Evolutionary conservation across 495 filamentous ascomycete genomes (phyloP).

Genomic region (Neurospora tetrasperma): DNA sequence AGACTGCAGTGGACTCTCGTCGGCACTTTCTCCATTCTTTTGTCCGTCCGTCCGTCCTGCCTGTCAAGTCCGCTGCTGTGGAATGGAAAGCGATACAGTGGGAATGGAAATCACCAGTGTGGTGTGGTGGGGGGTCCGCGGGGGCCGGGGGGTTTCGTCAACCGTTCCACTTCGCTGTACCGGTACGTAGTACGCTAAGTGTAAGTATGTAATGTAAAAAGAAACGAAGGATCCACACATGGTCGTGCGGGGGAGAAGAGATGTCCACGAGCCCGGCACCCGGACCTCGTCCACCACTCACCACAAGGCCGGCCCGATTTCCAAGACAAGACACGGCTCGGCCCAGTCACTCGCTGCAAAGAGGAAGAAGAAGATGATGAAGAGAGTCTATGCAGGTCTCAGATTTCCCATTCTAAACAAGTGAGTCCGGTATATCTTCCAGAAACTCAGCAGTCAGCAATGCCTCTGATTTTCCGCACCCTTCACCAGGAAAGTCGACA

Average conservation of each 20-base stretch:
- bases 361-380: background rate
- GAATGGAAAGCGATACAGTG: background rate
- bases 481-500: too few species aligned
- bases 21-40: background rate
- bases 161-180: background rate
- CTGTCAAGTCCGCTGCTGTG: background rate
- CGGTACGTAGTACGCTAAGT: background rate
- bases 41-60: background rate
- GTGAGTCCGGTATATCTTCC: too few species aligned
- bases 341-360: background rate
- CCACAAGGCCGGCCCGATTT: background rate
- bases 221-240: background rate
- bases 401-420: too few species aligned
- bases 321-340: background rate
- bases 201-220: too few species aligned
- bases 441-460: too few species aligned
- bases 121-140: background rate
- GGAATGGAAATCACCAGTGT: background rate
- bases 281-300: background rate
- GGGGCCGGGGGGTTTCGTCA: background rate
- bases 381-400: background rate
- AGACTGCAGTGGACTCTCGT: background rate
- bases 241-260: background rate
- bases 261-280: background rate
- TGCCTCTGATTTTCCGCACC: too few species aligned